Conservation (phyloP, 106 monocot species). For the Phalaenopsis equestris region DNA sequence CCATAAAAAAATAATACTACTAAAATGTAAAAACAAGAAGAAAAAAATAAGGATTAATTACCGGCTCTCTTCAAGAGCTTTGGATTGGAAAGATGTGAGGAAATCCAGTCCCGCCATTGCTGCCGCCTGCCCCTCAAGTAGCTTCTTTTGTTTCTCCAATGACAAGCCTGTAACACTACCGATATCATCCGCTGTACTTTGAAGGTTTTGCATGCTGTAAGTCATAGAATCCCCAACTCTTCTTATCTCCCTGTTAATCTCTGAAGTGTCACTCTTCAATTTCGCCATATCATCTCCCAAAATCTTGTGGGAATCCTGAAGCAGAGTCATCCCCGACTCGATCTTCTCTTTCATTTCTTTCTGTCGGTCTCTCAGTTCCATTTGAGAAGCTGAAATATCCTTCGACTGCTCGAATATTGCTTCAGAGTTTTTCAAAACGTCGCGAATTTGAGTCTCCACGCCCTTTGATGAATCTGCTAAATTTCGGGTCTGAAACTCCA, state of each 20-base stretch:
- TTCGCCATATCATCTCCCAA: slow-evolving; percentile 58
- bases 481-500: slow-evolving; percentile 38
- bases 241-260: slow-evolving; percentile 50
- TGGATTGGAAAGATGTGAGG: slow-evolving; percentile 61
- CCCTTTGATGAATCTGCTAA: slow-evolving; percentile 37
- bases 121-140: slow-evolving; percentile 52
- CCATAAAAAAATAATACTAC: no score
- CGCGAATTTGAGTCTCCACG: slow-evolving; percentile 35
- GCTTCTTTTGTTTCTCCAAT: slow-evolving; percentile 58
- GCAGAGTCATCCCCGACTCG: slow-evolving; percentile 32
- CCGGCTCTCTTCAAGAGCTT: slow-evolving; percentile 89
- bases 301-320: slow-evolving; percentile 51
- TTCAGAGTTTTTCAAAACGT: slow-evolving; percentile 48
- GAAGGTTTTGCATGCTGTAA: slow-evolving; percentile 70
- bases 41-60: background rate
- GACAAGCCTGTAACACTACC: slow-evolving; percentile 36
- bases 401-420: slow-evolving; percentile 55
- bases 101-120: slow-evolving; percentile 56
- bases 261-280: slow-evolving; percentile 39
- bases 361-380: slow-evolving; percentile 42
- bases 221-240: slow-evolving; percentile 56
- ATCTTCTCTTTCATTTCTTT: slow-evolving; percentile 45
- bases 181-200: slow-evolving; percentile 59
- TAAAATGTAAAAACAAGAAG: background rate
- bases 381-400: slow-evolving; percentile 47